Conservation (phyloP, 345 rosid genomes). For the Salix koriyanagi region DNA sequence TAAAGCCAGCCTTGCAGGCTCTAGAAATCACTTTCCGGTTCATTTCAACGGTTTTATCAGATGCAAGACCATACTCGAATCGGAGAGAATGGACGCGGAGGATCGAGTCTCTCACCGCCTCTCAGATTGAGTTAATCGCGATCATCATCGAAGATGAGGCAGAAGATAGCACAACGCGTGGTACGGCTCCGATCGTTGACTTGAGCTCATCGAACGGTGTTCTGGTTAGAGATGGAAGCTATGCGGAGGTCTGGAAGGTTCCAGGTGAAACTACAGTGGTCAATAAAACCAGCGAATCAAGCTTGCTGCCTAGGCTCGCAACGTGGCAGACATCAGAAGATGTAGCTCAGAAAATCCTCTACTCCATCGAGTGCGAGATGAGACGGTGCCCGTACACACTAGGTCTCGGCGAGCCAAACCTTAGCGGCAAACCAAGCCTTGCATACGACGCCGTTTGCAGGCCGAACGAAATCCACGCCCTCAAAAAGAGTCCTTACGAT, state of each 20-base stretch:
- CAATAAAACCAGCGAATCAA: constrained; percentile 54
- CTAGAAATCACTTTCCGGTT: constrained; percentile 82
- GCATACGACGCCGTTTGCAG: constrained; percentile 75
- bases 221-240: constrained; percentile 46
- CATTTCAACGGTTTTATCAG: constrained; percentile 57
- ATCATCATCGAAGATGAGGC: constrained; percentile 55
- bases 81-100: constrained; percentile 66
- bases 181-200: constrained; percentile 46
- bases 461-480: constrained; percentile 52
- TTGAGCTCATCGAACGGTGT: constrained; percentile 39
- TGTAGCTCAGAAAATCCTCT: constrained; percentile 55
- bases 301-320: constrained; percentile 73
- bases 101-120: constrained; percentile 57
- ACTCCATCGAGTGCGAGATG: constrained; percentile 77
- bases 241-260: constrained; percentile 62
- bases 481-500: constrained; percentile 50
- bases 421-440: constrained; percentile 67
- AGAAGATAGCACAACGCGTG: constrained; percentile 25
- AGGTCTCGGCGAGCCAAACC: constrained; percentile 80
- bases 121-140: constrained; percentile 67
- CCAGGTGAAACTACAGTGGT: constrained; percentile 43
- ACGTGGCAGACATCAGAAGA: constrained; percentile 74
- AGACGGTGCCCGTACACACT: constrained; percentile 68
- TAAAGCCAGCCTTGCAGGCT: constrained; percentile 79
- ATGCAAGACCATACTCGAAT: constrained; percentile 70